These are phyloP conservation scores for Endoconidiophora polonica DNA, from an alignment of 2,329 filamentous ascomycete genomes.

Conservation along the genomic window DNA sequence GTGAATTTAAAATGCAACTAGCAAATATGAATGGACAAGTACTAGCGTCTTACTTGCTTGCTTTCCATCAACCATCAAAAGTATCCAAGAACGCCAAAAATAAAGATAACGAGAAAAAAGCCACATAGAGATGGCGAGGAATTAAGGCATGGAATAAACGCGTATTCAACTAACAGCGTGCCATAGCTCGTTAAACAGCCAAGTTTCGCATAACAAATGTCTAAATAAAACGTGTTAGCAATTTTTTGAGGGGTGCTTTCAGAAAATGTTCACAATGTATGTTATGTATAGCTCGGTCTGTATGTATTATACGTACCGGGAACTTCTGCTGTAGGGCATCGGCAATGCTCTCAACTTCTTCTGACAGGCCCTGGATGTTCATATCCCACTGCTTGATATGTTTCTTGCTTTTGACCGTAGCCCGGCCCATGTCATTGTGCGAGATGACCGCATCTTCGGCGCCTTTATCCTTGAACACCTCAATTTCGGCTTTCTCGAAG, in stretches of 20 bases:
- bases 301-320: conserved; percentile 33
- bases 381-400: conserved; percentile 76
- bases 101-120: background rate
- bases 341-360: conserved; percentile 78
- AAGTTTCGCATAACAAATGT: conserved; percentile 1
- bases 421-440: conserved; percentile 49
- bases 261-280: too few relatives aligned
- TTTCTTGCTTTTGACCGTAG: conserved; percentile 45
- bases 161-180: background rate
- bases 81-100: background rate
- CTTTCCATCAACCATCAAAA: too few relatives aligned
- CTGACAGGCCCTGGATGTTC: conserved; percentile 70
- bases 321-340: conserved; percentile 67
- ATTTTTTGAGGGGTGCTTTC: background rate
- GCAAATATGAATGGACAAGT: too few relatives aligned
- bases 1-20: too few relatives aligned
- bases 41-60: too few relatives aligned
- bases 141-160: background rate
- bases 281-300: too few relatives aligned
- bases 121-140: background rate
- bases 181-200: background rate
- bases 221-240: background rate
- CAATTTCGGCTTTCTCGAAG: conserved; percentile 59
- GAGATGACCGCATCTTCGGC: conserved; percentile 27
- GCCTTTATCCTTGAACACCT: background rate